phyloP scores from a whole-genome alignment of 1,139 yeast species.

The Magnusiomyces suaveolens region DNA sequence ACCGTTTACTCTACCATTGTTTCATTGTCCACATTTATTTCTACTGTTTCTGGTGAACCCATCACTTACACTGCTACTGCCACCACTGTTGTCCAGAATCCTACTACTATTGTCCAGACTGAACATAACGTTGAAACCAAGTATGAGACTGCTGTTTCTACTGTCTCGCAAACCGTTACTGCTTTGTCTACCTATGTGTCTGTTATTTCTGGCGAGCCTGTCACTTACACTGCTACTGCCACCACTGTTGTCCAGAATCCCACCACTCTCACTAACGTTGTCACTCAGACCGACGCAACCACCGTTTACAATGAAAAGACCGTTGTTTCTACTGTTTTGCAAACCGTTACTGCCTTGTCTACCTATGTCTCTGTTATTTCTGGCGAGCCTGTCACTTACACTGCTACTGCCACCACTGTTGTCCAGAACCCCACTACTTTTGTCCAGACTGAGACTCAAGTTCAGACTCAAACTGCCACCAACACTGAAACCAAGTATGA shows the following conservation, averaged over 20 bases:
- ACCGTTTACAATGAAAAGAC: background rate
- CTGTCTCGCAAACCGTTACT: background rate
- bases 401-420: slow-evolving; percentile 2
- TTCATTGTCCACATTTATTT: background rate
- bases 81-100: background rate
- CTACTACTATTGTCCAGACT: background rate
- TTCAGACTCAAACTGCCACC: background rate
- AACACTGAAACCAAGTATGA: background rate
- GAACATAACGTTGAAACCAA: background rate
- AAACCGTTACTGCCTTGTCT: background rate
- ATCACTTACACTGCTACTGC: slow-evolving; percentile 1
- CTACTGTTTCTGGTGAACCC: background rate
- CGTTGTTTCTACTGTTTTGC: background rate
- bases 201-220: background rate
- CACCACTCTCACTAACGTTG: slow-evolving; percentile 1
- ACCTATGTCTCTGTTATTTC: background rate
- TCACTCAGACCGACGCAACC: slow-evolving; percentile 1
- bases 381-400: slow-evolving; percentile 1
- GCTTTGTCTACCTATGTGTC: background rate
- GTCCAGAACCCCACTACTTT: background rate
- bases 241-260: background rate
- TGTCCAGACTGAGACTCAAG: background rate
- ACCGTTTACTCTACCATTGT: background rate
- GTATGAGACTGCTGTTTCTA: background rate
- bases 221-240: background rate